These are phyloP conservation scores for Vanderwaltozyma tropicalis DNA, from an alignment of 805 yeast genomes.

Conservation along the genomic window DNA sequence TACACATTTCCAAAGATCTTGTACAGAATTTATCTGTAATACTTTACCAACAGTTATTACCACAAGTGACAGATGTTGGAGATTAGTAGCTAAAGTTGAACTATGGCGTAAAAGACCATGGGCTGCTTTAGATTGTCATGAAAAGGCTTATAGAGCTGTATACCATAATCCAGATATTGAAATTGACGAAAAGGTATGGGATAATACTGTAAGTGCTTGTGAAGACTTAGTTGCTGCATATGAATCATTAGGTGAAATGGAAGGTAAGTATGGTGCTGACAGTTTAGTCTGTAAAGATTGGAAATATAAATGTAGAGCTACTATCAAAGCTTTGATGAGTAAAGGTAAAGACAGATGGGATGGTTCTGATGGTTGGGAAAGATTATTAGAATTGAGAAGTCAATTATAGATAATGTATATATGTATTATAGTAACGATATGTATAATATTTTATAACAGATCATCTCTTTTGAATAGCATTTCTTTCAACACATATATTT, in stretches of 20 bases:
- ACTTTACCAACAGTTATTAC: conserved; percentile 60
- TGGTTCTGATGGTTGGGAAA: conserved; percentile 66
- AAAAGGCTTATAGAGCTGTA: conserved; percentile 72
- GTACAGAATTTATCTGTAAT: conserved; percentile 62
- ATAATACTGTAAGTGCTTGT: conserved; percentile 69
- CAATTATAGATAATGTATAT: conserved; percentile 6
- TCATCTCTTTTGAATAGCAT: not conserved
- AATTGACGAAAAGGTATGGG: conserved; percentile 55
- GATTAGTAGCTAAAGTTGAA: conserved; percentile 74
- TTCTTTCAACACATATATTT: not conserved
- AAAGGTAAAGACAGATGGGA: conserved; percentile 77
- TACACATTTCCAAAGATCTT: conserved; percentile 54
- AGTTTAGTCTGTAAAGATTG: conserved; percentile 86
- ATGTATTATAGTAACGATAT: not conserved
- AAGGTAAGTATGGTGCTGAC: conserved; percentile 70
- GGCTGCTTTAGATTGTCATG: conserved; percentile 76
- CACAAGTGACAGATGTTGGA: conserved; percentile 57
- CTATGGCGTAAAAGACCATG: conserved; percentile 82
- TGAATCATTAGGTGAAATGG: conserved; percentile 74
- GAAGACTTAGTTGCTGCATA: conserved; percentile 75
- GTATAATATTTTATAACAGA: not conserved
- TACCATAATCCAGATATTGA: conserved; percentile 55
- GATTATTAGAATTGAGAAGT: conserved; percentile 35
- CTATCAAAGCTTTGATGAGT: conserved; percentile 64
- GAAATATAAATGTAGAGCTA: conserved; percentile 71